Evolutionary conservation across 2,329 filamentous ascomycete species (phyloP).

Genomic region (Cercospora sp.): DNA sequence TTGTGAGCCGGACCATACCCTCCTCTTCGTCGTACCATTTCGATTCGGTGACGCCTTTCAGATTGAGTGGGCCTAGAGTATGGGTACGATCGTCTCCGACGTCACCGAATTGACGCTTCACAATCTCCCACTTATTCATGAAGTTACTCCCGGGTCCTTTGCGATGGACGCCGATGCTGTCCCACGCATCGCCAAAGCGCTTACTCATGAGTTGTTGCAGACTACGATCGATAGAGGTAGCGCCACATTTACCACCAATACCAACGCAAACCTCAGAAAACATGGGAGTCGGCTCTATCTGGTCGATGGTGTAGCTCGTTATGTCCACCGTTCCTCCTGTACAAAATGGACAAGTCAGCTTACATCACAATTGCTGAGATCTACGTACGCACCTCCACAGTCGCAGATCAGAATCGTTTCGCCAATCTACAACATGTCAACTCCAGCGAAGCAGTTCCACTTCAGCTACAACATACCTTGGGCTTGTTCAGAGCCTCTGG

Average conservation of each 20-base stretch:
- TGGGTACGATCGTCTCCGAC: slow-evolving; percentile 1
- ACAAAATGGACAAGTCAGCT: not conserved
- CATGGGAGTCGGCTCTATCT: slow-evolving; percentile 14
- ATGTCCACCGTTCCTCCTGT: slow-evolving; percentile 21
- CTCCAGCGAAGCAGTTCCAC: not conserved
- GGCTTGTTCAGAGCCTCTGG: slow-evolving; percentile 14
- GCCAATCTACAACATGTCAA: slow-evolving; percentile 1
- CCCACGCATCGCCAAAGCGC: slow-evolving; percentile 19
- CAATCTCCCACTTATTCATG: slow-evolving; percentile 21
- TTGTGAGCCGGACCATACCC: slow-evolving; percentile 14
- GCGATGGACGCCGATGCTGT: slow-evolving; percentile 12
- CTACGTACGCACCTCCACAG: slow-evolving; percentile 16
- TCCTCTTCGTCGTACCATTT: slow-evolving; percentile 17
- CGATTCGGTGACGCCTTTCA: slow-evolving; percentile 3
- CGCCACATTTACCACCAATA: slow-evolving; percentile 22
- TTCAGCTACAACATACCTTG: not conserved
- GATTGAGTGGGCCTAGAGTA: slow-evolving; percentile 3
- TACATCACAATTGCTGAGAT: not conserved
- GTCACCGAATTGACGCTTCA: slow-evolving; percentile 16
- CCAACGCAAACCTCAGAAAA: slow-evolving; percentile 22
- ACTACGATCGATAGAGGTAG: slow-evolving; percentile 23
- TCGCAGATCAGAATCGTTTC: slow-evolving; percentile 23
- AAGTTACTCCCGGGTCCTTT: slow-evolving; percentile 19
- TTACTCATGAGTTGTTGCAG: slow-evolving; percentile 21
- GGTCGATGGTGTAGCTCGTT: slow-evolving; percentile 19